These are phyloP conservation scores for Didymella exigua DNA, from an alignment of 2,329 filamentous ascomycete genomes.

Conservation along the genomic window DNA sequence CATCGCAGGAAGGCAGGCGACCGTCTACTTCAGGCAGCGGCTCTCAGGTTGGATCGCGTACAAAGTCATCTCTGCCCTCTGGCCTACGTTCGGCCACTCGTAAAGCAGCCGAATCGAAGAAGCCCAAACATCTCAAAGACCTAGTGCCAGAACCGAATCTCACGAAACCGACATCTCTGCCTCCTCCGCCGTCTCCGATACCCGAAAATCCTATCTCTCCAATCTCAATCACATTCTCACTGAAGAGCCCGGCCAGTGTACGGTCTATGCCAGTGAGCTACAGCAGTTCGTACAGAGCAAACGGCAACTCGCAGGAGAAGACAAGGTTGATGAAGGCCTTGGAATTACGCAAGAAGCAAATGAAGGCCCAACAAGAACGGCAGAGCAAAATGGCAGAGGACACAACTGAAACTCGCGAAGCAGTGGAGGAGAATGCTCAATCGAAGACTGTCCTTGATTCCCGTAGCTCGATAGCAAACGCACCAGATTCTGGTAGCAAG, in stretches of 20 bases:
- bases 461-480: conserved; percentile 4
- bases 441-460: not conserved
- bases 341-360: conserved; percentile 84
- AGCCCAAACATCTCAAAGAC: conserved; percentile 40
- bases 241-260: conserved; percentile 48
- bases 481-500: conserved; percentile 6
- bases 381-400: conserved; percentile 27
- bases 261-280: conserved; percentile 53
- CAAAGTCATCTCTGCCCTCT: conserved; percentile 78
- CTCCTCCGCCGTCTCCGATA: conserved; percentile 43
- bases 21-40: conserved; percentile 62
- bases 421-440: conserved; percentile 8
- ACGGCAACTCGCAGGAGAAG: conserved; percentile 83
- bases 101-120: conserved; percentile 39
- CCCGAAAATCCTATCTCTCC: conserved; percentile 44
- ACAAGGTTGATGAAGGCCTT: conserved; percentile 91
- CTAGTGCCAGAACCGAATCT: conserved; percentile 30
- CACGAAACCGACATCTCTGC: conserved; percentile 39
- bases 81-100: conserved; percentile 66
- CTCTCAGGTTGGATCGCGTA: conserved; percentile 59
- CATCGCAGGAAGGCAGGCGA: conserved; percentile 71
- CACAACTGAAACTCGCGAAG: conserved; percentile 4
- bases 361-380: conserved; percentile 50
- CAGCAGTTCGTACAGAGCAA: conserved; percentile 48
- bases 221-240: conserved; percentile 47